Evolutionary conservation across 164 flowering plant species (phyloP).

Genomic region (Nymphaea colorata): DNA sequence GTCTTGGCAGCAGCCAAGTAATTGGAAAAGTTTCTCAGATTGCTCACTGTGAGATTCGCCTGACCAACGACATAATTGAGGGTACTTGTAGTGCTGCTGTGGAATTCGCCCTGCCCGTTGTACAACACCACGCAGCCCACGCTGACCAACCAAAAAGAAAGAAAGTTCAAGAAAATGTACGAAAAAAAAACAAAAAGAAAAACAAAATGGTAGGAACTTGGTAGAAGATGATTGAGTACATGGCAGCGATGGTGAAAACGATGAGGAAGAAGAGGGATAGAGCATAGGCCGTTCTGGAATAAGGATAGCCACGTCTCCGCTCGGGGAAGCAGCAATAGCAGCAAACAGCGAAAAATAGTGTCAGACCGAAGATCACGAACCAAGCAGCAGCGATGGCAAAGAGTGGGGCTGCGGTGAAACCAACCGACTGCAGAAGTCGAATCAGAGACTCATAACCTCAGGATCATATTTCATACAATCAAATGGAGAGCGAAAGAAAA

Average conservation of each 20-base stretch:
- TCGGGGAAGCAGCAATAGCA: slow-evolving; percentile 49
- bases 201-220: background rate
- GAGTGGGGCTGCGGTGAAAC: slow-evolving; percentile 60
- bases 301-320: slow-evolving; percentile 38
- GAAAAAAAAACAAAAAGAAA: background rate
- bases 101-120: slow-evolving; percentile 68
- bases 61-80: slow-evolving; percentile 54
- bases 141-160: slow-evolving; percentile 23
- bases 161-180: background rate
- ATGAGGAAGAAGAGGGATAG: slow-evolving; percentile 62
- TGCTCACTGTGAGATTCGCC: slow-evolving; percentile 46
- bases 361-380: slow-evolving; percentile 60
- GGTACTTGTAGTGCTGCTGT: slow-evolving; percentile 39
- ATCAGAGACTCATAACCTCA: background rate
- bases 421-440: slow-evolving; percentile 58
- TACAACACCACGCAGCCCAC: slow-evolving; percentile 66
- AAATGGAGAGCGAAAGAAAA: background rate
- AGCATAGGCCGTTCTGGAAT: slow-evolving; percentile 63
- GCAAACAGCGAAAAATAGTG: slow-evolving; percentile 33
- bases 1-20: slow-evolving; percentile 63
- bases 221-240: slow-evolving; percentile 32
- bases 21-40: slow-evolving; percentile 54
- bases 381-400: slow-evolving; percentile 50
- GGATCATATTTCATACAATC: background rate
- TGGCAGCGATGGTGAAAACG: slow-evolving; percentile 64